Evolutionary conservation across 371 early-diverging fungal species (phyloP).

Genomic region (Mucor saturninus): DNA sequence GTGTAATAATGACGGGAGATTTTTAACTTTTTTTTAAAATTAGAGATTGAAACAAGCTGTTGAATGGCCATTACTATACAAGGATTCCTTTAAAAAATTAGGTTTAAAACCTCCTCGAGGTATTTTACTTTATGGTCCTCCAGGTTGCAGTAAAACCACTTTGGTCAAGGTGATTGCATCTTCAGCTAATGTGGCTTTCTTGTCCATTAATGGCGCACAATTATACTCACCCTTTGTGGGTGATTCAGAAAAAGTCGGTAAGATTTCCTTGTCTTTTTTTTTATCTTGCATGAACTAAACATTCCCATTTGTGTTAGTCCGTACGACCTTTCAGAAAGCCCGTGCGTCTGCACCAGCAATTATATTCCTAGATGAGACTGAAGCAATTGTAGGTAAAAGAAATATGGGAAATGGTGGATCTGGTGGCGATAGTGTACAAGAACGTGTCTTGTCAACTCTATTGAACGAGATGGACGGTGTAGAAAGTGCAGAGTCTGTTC

Average conservation of each 20-base stretch:
- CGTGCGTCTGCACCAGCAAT: conserved; percentile 88
- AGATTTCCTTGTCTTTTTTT: conserved; percentile 5
- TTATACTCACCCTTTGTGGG: conserved; percentile 93
- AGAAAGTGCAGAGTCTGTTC: conserved; percentile 71
- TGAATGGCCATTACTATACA: conserved; percentile 92
- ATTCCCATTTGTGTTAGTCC: conserved; percentile 45
- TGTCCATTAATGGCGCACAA: conserved; percentile 90
- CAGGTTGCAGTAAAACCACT: conserved; percentile 98
- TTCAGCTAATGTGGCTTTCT: conserved; percentile 80
- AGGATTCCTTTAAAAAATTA: conserved; percentile 73
- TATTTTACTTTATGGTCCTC: conserved; percentile 96
- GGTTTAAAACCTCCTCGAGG: conserved; percentile 88
- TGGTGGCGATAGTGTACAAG: conserved; percentile 83
- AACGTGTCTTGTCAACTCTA: conserved; percentile 87
- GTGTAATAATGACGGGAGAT: too few relatives aligned
- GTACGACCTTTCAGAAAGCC: conserved; percentile 86
- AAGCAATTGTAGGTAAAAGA: conserved; percentile 95
- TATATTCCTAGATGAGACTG: conserved; percentile 98
- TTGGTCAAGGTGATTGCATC: conserved; percentile 88
- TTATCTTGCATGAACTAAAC: conserved; percentile 2
- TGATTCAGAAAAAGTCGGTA: conserved; percentile 86
- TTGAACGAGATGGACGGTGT: conserved; percentile 98
- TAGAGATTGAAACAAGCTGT: conserved; percentile 87
- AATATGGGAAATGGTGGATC: conserved; percentile 69
- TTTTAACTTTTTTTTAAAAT: not conserved